Conservation (phyloP, 2,329 filamentous ascomycete genomes). For the Rugonectria rugulosa region DNA sequence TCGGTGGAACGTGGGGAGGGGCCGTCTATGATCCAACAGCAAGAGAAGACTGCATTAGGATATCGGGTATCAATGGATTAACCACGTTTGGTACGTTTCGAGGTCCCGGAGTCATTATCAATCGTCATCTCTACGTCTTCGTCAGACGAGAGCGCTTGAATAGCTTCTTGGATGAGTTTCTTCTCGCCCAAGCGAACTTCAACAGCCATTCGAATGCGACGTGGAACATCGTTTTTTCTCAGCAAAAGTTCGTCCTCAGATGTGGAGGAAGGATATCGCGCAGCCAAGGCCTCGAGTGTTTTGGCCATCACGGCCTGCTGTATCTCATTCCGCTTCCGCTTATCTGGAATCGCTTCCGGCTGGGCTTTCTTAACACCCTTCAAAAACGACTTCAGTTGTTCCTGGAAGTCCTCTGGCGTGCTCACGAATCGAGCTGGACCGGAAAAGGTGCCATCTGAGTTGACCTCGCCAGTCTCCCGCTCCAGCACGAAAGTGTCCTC, state of each 20-base stretch:
- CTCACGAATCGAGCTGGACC: constrained; percentile 47
- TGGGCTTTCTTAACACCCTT: constrained; percentile 57
- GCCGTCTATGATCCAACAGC: too few relatives aligned
- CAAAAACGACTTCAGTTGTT: constrained; percentile 59
- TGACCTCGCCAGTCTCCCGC: constrained; percentile 59
- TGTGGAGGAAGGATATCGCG: constrained; percentile 53
- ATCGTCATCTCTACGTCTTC: constrained; percentile 37
- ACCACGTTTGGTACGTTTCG: constrained; percentile 41
- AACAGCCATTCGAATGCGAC: constrained; percentile 66
- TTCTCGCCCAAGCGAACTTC: constrained; percentile 78
- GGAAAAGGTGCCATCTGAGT: constrained; percentile 55
- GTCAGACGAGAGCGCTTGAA: constrained; percentile 43
- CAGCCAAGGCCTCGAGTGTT: constrained; percentile 48
- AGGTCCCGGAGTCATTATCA: constrained; percentile 34
- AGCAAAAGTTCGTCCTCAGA: constrained; percentile 51
- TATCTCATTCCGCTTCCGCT: constrained; percentile 57
- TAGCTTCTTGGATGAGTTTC: constrained; percentile 65
- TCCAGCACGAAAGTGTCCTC: constrained; percentile 80
- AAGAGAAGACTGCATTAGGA: background rate
- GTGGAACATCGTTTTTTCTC: constrained; percentile 34
- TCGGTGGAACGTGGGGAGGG: background rate
- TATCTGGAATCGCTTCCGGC: constrained; percentile 54
- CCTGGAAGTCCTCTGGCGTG: constrained; percentile 59
- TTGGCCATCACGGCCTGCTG: constrained; percentile 50
- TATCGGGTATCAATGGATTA: constrained; percentile 20